Percentiles rank a stretch among this genome's conserved stretches.
phyloP scores from a whole-genome alignment of 495 filamentous ascomycete genomes.

The Melanomma pulvis-pyrius region DNA sequence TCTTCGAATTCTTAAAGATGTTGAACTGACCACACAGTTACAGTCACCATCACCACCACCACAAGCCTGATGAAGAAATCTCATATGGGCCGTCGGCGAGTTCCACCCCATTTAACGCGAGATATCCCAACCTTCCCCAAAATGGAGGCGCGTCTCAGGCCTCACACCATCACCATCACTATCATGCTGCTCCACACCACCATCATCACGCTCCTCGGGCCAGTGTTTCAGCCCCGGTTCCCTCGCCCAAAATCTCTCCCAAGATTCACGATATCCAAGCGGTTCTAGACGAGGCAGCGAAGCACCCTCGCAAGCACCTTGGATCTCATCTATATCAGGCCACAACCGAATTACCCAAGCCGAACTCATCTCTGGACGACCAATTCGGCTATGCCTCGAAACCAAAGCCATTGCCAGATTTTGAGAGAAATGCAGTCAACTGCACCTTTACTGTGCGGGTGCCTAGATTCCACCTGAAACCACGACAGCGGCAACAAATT shows the following conservation, averaged over 20 bases:
- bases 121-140: slow-evolving; percentile 15
- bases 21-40: slow-evolving; percentile 23
- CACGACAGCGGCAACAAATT: slow-evolving; percentile 74
- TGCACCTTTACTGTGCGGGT: slow-evolving; percentile 88
- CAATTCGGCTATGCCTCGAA: slow-evolving; percentile 70
- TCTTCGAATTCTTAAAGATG: not conserved
- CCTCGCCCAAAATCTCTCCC: slow-evolving; percentile 57
- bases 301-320: slow-evolving; percentile 76
- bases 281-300: slow-evolving; percentile 67
- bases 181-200: slow-evolving; percentile 50
- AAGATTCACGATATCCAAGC: slow-evolving; percentile 64
- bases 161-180: slow-evolving; percentile 43
- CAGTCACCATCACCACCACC: slow-evolving; percentile 76
- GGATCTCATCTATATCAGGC: slow-evolving; percentile 68
- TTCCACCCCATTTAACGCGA: slow-evolving; percentile 22
- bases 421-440: slow-evolving; percentile 76
- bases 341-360: slow-evolving; percentile 52
- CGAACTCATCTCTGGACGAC: slow-evolving; percentile 51
- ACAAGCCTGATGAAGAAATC: slow-evolving; percentile 68
- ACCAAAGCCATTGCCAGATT: slow-evolving; percentile 74
- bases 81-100: slow-evolving; percentile 10
- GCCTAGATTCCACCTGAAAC: slow-evolving; percentile 72
- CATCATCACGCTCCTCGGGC: slow-evolving; percentile 46
- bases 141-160: slow-evolving; percentile 25
- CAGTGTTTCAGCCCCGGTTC: slow-evolving; percentile 46